Evolutionary conservation across 2,329 filamentous ascomycete genomes (phyloP).

Genomic region (Curvularia spicifera): DNA sequence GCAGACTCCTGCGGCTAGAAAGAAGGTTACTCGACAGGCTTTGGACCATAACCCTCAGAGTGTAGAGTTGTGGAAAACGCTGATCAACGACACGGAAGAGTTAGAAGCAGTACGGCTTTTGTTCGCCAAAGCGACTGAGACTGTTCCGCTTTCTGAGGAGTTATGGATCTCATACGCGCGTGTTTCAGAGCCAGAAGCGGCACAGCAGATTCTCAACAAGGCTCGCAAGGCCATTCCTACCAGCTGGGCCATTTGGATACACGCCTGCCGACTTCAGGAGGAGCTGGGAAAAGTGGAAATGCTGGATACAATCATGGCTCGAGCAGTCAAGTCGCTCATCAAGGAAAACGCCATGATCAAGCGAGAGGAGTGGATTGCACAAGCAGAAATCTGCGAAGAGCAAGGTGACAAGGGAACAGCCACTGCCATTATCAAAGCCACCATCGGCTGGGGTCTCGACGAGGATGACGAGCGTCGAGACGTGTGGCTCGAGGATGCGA

Average conservation of each 20-base stretch:
- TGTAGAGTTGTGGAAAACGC: slow-evolving; percentile 96
- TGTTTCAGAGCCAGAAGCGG: slow-evolving; percentile 86
- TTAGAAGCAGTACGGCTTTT: slow-evolving; percentile 85
- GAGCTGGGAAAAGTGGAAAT: slow-evolving; percentile 84
- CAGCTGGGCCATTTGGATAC: slow-evolving; percentile 96
- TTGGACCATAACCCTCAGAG: slow-evolving; percentile 93
- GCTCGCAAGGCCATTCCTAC: slow-evolving; percentile 93
- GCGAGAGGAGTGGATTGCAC: slow-evolving; percentile 93
- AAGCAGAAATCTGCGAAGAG: slow-evolving; percentile 93
- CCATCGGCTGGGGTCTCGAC: slow-evolving; percentile 88
- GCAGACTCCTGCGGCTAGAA: slow-evolving; percentile 80
- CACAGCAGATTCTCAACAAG: slow-evolving; percentile 92
- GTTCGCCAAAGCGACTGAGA: slow-evolving; percentile 91
- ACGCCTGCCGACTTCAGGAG: slow-evolving; percentile 84
- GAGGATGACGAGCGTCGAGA: slow-evolving; percentile 97
- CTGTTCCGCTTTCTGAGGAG: slow-evolving; percentile 92
- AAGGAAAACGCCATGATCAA: slow-evolving; percentile 96
- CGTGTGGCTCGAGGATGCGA: slow-evolving; percentile 94
- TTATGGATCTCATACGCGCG: slow-evolving; percentile 93
- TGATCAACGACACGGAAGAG: slow-evolving; percentile 93
- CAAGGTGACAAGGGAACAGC: slow-evolving; percentile 89
- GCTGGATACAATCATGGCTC: slow-evolving; percentile 87
- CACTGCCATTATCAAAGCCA: slow-evolving; percentile 87
- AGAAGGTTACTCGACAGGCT: slow-evolving; percentile 89
- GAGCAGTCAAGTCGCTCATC: slow-evolving; percentile 84